Evolutionary conservation across 345 rosid species (phyloP), one percentile per base, ranked within the genome.

Genomic region (Nasturtium officinale): DNA sequence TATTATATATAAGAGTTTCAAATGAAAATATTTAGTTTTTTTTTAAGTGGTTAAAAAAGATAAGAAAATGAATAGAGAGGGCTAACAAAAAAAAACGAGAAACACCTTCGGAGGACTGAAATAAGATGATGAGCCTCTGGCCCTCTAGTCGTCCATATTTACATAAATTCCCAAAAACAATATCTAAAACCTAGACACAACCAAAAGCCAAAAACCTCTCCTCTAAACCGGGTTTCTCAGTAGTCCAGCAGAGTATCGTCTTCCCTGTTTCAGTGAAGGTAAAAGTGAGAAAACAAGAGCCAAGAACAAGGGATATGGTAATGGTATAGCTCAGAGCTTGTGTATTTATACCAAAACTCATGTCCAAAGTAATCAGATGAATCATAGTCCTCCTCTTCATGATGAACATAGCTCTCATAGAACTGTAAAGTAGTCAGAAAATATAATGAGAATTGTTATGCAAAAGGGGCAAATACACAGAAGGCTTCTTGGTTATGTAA

Each of bases 261-360:
- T 13, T 69, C 79, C 79, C 75, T 76, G 71, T 54, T 54, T 46
- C 35, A 28, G 35, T 62, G 53, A 62, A 35, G 46, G 65, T 62
- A 76, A 18, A 42, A 35, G 50, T 61, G 50, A 75, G 79, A 43
- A 18, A 32, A 68, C 58, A 51, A 51, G n/a, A 58, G 50, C 18
- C 54, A 74, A 48, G 37, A 51, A 50, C 17, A 60, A 67, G 17
- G 38, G 13, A 30, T 51, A 9, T 50, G 11, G 58, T 32, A 7
- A 23, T 21, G 12, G 46, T 56, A 51, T 33, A 17, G 23, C 10
- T 59, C 54, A 59, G 9, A 52, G 58, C 26, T 69, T 53, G 69
- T 61, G 64, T 50, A 30, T 12, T 7, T 30, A 42, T 55, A 76
- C 75, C 70, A 61, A 62, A 54, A 69, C 65, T 76, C 68, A 61